Evolutionary conservation across 176 grass and related monocot species (phyloP).

Genomic region (Alopecurus myosuroides): DNA sequence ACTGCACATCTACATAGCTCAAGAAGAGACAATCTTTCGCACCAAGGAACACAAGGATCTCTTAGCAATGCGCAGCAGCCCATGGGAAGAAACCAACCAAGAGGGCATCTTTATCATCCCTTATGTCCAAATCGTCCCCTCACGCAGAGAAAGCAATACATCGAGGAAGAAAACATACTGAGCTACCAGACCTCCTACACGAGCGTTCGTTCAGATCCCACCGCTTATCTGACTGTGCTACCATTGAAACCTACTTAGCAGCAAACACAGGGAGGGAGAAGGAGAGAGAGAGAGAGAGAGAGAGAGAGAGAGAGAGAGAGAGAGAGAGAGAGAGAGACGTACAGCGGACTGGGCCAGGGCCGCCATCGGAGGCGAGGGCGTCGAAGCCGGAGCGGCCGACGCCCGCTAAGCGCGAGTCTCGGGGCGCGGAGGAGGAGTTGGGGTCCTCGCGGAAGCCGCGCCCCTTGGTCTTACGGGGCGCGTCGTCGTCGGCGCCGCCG

Average conservation of each 20-base stretch:
- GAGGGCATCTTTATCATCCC: not conserved
- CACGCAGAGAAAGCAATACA: not conserved
- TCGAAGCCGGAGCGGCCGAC: slow-evolving; percentile 51
- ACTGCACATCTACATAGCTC: not conserved
- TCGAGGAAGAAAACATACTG: not conserved
- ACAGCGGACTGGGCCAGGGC: slow-evolving; percentile 80
- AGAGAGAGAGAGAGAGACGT: not conserved
- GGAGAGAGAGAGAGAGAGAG: not conserved
- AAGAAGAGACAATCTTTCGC: not conserved
- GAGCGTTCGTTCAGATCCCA: not conserved
- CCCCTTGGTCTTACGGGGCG: slow-evolving; percentile 64
- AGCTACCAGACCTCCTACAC: not conserved
- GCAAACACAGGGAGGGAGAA: not conserved
- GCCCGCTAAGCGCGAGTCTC: slow-evolving; percentile 38
- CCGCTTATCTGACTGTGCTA: not conserved
- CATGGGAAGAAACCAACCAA: not conserved
- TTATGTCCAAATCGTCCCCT: not conserved
- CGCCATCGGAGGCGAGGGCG: slow-evolving; percentile 50
- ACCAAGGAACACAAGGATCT: not conserved
- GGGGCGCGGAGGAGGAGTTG: slow-evolving; percentile 27
- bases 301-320: too few species aligned
- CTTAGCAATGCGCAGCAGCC: not conserved
- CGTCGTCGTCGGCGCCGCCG: slow-evolving; percentile 15
- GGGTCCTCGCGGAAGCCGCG: slow-evolving; percentile 79
- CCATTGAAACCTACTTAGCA: not conserved